phyloP scores from a whole-genome alignment of 1,284 basidiomycete species.

The Melampsora americana region DNA sequence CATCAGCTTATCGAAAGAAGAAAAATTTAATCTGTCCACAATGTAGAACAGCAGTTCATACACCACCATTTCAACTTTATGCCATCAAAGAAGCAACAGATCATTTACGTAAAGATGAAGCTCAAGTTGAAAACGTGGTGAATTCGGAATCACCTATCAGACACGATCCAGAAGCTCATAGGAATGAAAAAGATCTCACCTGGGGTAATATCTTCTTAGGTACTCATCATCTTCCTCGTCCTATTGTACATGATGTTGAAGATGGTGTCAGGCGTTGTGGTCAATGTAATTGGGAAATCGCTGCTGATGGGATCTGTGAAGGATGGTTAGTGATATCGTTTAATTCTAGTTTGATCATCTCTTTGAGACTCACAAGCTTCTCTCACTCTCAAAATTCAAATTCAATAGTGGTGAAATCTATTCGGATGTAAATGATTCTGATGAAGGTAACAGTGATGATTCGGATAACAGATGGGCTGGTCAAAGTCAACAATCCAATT shows the following conservation, averaged over 20 bases:
- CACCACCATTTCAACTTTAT: conserved; percentile 46
- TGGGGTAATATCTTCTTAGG: conserved; percentile 28
- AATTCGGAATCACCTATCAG: conserved; percentile 12
- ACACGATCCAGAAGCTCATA: conserved; percentile 22
- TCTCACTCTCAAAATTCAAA: background rate
- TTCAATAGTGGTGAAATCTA: background rate
- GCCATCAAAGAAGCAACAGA: conserved; percentile 44
- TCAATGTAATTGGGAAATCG: conserved; percentile 39
- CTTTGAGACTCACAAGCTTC: background rate
- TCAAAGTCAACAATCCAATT: too few relatives aligned
- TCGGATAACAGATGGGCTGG: too few relatives aligned
- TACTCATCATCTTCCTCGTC: conserved; percentile 3
- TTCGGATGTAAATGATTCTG: background rate
- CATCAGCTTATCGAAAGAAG: conserved; percentile 15
- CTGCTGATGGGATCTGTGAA: conserved; percentile 15
- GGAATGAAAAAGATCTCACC: conserved; percentile 37
- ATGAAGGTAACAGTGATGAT: conserved; percentile 10
- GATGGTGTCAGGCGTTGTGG: conserved; percentile 31
- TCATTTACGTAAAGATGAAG: conserved; percentile 28
- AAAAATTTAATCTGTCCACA: conserved; percentile 47
- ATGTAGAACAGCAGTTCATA: conserved; percentile 43
- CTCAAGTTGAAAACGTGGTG: background rate
- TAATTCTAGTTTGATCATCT: background rate
- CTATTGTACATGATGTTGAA: conserved; percentile 22
- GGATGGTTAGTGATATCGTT: conserved; percentile 31